A percentile compares a stretch with the other conserved stretches of the same genome.
Evolutionary conservation across 2,329 filamentous ascomycete genomes (phyloP).

Genomic region (Monosporascus ibericus): DNA sequence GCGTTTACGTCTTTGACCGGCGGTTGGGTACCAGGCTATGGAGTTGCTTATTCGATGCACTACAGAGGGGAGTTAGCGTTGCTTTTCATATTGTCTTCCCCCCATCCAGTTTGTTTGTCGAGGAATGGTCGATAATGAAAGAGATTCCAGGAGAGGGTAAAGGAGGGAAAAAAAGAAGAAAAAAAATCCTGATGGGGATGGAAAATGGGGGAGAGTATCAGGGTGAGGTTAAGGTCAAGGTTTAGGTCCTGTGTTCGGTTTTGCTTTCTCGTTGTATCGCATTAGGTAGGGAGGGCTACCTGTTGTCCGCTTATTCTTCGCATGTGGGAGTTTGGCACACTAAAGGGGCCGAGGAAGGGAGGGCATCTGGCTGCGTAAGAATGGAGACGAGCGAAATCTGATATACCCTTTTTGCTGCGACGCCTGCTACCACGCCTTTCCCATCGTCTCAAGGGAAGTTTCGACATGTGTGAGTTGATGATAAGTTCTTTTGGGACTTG

Average conservation of each 20-base stretch:
- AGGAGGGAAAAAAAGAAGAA: background rate
- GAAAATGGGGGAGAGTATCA: background rate
- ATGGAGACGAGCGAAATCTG: background rate
- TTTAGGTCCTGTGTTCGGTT: slow-evolving; percentile 4
- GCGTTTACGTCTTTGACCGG: background rate
- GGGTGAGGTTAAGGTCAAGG: background rate
- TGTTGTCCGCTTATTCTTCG: background rate
- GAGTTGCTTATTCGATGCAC: background rate
- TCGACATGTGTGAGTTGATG: too few species aligned
- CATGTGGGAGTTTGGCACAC: background rate
- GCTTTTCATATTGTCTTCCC: background rate
- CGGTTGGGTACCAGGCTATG: background rate
- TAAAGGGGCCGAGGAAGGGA: background rate
- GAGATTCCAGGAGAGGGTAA: background rate
- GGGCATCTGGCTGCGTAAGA: background rate
- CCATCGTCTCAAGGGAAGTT: background rate
- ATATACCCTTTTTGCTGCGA: background rate
- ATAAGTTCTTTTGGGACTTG: too few species aligned
- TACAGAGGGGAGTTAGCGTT: background rate
- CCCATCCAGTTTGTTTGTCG: background rate
- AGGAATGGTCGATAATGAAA: background rate
- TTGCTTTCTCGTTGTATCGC: slow-evolving; percentile 10
- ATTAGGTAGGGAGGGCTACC: background rate
- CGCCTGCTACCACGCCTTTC: background rate
- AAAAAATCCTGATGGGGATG: background rate